These are phyloP conservation scores for Solanum etuberosum DNA, from an alignment of 257 asterid genomes.

Conservation along the genomic window DNA sequence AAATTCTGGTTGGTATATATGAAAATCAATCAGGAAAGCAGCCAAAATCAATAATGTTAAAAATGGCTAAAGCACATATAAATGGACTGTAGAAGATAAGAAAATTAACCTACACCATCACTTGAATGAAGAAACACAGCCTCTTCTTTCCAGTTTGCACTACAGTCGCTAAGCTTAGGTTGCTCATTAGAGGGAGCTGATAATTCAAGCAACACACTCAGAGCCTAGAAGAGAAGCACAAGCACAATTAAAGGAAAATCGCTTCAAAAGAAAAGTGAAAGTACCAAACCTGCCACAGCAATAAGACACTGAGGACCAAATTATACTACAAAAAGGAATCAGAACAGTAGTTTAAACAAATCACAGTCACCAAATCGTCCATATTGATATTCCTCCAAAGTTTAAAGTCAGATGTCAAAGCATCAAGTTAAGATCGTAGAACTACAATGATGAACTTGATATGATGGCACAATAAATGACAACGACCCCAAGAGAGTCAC, in stretches of 20 bases:
- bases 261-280: not conserved
- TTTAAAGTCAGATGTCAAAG: not conserved
- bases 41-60: not conserved
- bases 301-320: not conserved
- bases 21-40: not conserved
- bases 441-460: not conserved
- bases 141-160: slow-evolving; percentile 29
- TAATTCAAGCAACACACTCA: slow-evolving; percentile 59
- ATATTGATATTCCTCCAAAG: not conserved
- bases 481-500: not conserved
- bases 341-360: not conserved
- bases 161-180: slow-evolving; percentile 11
- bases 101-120: slow-evolving; percentile 33
- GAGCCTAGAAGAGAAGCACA: slow-evolving; percentile 47
- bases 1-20: not conserved
- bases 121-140: slow-evolving; percentile 19
- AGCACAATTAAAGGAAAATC: not conserved
- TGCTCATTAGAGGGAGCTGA: slow-evolving; percentile 46
- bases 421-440: not conserved
- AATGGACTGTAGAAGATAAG: not conserved
- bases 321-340: not conserved
- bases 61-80: not conserved
- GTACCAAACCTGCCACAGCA: too few relatives aligned
- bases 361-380: not conserved
- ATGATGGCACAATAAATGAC: not conserved